Evolutionary conservation across 208 protist species (phyloP).

Genomic region (Acanthamoeba divionensis): DNA sequence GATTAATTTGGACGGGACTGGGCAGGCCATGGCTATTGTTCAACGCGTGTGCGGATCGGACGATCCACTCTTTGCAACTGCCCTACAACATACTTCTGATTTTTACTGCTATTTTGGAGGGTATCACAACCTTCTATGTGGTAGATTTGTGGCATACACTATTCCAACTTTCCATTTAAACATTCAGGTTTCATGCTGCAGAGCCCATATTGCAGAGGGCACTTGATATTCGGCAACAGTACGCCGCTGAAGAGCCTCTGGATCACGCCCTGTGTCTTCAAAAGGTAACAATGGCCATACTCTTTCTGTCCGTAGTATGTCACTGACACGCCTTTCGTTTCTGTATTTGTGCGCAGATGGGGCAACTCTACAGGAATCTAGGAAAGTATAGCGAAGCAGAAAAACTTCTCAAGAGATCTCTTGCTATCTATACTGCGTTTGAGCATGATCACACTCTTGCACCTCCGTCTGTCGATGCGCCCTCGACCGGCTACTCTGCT

Average conservation of each 20-base stretch:
- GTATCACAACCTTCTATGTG: background rate
- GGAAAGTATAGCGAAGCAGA: conserved; percentile 46
- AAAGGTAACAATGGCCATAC: background rate
- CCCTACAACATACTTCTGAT: background rate
- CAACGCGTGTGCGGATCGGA: background rate
- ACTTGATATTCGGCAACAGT: conserved; percentile 21
- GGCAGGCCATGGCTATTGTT: background rate
- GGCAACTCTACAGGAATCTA: background rate
- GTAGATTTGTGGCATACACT: too few species aligned
- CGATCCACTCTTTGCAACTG: background rate
- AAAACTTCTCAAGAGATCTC: background rate
- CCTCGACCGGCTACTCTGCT: background rate
- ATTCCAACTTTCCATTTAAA: background rate
- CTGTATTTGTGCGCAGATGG: background rate
- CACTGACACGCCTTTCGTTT: background rate
- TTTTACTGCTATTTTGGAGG: conserved; percentile 36
- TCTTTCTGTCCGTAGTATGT: background rate
- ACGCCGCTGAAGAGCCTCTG: background rate
- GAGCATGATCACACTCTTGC: conserved; percentile 12
- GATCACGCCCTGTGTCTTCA: conserved; percentile 31
- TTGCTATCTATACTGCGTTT: conserved; percentile 46
- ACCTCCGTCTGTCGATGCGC: background rate
- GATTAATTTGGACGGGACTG: background rate
- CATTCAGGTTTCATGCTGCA: conserved; percentile 5
- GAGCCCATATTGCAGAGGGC: conserved; percentile 20